Evolutionary conservation across 2,329 filamentous ascomycete species (phyloP), one percentile per base, ranked within the genome.

Genomic region (Trichophyton equinum): DNA sequence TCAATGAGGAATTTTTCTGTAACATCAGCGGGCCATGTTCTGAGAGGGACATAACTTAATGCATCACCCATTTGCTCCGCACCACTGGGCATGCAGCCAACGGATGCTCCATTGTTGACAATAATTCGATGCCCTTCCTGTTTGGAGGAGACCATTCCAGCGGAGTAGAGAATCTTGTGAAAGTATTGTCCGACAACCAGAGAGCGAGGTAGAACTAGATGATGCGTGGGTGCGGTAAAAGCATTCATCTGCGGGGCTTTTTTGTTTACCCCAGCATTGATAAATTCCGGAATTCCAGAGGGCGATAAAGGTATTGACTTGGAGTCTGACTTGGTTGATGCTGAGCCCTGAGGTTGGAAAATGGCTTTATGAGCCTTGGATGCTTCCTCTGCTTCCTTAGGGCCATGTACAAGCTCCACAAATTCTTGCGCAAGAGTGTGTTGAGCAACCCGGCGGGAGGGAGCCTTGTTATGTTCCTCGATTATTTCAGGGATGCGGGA

Each of bases 351-450:
- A 33, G 71, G 66, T 20, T 69, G 68, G 67, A 79, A 74, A 4
- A 82, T 68, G 62, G 78, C 74, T 51, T 77, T 76, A 64, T 85
- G 83, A 63, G 83, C 76, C 15, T 68, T 66, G 62, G 85, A 83
- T 5, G 89, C 85, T 22, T 81, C 76, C 13, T 81, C 71, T 0
- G 91, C 90, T 63, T 81, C 81, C 6, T 80, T 68, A 0, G 77
- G 71, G 13, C 91, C 89, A 69, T 97, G 91, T 0, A 91, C 82
- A 1, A 99, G 79, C 57, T 86, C 81, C 0, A 95, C 78, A 22
- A 97, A 86, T 70, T 99, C 91, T 58, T 79, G 82, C 0, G 94
- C 94, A 1, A 99, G 82, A 0, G 81, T 76, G 69, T 96, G 91
- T 67, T 99, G 92, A 2, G 92, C 91, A 61, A 84, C 71, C 33